Evolutionary conservation across 352 stramenopile species (phyloP), one percentile per base, ranked within the genome.

Genomic region (Phytophthora pseudosyringae): DNA sequence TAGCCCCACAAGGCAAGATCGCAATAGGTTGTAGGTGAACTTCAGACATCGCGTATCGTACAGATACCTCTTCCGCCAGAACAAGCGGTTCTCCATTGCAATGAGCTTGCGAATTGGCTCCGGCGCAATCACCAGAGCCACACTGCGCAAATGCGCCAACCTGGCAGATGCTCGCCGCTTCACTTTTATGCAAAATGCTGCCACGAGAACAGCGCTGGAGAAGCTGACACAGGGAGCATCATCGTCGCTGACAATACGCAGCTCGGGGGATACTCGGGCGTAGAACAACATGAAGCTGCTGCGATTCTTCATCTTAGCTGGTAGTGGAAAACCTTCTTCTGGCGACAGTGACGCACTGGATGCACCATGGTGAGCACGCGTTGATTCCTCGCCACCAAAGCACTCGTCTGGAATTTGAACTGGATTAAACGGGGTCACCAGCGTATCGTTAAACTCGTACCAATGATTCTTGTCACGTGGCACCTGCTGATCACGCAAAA

Each of bases 251-350:
- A 75, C 55, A 8, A 75, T 29, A 11, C 45, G 61, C 5, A 93
- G 46, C 21, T 77, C 75, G 1, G 85, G 71, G 32, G 75, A 72
- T 18, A 77, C 75, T 29, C 86, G 83, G 10, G 86, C 76, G 55
- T 96, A 96, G 40, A 95, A 83, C 7, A 96, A 71, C 87, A 96
- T 95, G 39, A 96, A 96, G 55, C 86, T 94, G 53, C 87, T 96
- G 33, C 86, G 80, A 28, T 79, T 95, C 65, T 93, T 95, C 75
- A 93, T 91, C 15, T 76, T 67, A 15, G 54, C 40, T 45, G 53
- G 67, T 18, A 69, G 51, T 2, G 63, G 53, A 43, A 68, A 67
- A 3, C 56, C 52, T n/a, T 67, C 52, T 32, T 61, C 45, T 29
- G 60, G 57, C 16, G 62, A 66, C 8, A 57, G 16, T 1, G 65